Percentiles rank a stretch among this genome's conserved stretches.
Evolutionary conservation across 805 yeast species (phyloP).

Genomic region (Candida ulmi): DNA sequence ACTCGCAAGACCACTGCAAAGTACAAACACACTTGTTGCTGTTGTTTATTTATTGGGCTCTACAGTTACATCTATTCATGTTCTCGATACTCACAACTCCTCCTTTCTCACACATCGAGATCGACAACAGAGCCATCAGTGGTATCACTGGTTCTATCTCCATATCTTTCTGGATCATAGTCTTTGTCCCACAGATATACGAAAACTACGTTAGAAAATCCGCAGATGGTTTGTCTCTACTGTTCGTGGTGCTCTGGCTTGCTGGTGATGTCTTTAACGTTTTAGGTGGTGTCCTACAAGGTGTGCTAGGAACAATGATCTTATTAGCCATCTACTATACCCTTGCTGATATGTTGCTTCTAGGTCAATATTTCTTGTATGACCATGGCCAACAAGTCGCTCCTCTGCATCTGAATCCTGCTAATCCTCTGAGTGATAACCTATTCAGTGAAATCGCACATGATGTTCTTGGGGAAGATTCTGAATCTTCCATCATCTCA

Average conservation of each 20-base stretch:
- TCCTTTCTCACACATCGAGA: slow-evolving; percentile 13
- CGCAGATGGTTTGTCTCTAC: slow-evolving; percentile 83
- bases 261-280: slow-evolving; percentile 93
- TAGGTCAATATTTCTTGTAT: slow-evolving; percentile 79
- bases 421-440: slow-evolving; percentile 74
- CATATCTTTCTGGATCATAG: slow-evolving; percentile 96
- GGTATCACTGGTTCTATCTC: slow-evolving; percentile 61
- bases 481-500: slow-evolving; percentile 7
- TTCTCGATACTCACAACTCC: slow-evolving; percentile 4
- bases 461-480: slow-evolving; percentile 29
- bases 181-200: slow-evolving; percentile 93
- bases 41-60: no score
- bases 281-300: slow-evolving; percentile 84
- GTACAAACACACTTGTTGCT: no score
- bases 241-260: slow-evolving; percentile 87
- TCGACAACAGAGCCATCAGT: slow-evolving; percentile 22
- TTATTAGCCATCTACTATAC: slow-evolving; percentile 91
- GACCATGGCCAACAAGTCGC: slow-evolving; percentile 60
- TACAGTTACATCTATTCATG: no score
- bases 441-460: slow-evolving; percentile 58
- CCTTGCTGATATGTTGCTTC: slow-evolving; percentile 77
- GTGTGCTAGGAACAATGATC: slow-evolving; percentile 91
- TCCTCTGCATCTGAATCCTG: slow-evolving; percentile 79
- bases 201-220: slow-evolving; percentile 83
- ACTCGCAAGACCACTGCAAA: no score